A percentile compares a stretch with the other conserved stretches of the same genome.
Conservation (phyloP, 1,284 basidiomycete species). For the Boletus albobrunnescens region DNA sequence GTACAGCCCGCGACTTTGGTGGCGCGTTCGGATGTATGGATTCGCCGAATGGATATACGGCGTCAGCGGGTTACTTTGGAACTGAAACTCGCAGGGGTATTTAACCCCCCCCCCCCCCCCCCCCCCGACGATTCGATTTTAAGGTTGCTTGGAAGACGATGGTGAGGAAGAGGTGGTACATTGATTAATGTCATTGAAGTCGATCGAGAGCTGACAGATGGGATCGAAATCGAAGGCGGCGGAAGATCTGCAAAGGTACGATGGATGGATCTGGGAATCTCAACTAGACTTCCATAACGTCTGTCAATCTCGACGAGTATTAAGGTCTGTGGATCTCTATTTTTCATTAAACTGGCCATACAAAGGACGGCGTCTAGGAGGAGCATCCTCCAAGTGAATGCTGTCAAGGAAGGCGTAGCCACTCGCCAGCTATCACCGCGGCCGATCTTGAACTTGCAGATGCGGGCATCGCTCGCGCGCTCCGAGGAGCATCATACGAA, state of each 20-base stretch:
- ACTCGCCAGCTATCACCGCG: conserved; percentile 23
- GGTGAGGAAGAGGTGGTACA: conserved; percentile 15
- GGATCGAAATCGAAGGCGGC: conserved; percentile 22
- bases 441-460: conserved; percentile 20
- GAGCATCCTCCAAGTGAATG: conserved; percentile 4
- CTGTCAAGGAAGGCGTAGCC: conserved; percentile 17
- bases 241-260: conserved; percentile 28
- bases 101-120: no score
- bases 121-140: conserved; percentile 18
- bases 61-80: conserved; percentile 10
- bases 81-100: conserved; percentile 1
- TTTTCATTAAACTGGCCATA: conserved; percentile 7
- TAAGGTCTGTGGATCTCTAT: conserved; percentile 22
- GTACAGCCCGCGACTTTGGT: conserved; percentile 31
- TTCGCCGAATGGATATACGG: conserved; percentile 13
- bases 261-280: conserved; percentile 29
- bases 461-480: conserved; percentile 3
- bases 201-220: conserved; percentile 10
- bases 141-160: conserved; percentile 14
- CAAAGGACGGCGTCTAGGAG: conserved; percentile 22
- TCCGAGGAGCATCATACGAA: conserved; percentile 26
- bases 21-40: conserved; percentile 24
- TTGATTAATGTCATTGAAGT: conserved; percentile 17
- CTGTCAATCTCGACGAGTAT: conserved; percentile 26
- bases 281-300: conserved; percentile 19